Evolutionary conservation across 2,329 filamentous ascomycete species (phyloP).

Genomic region (Teratosphaeria zuluensis): DNA sequence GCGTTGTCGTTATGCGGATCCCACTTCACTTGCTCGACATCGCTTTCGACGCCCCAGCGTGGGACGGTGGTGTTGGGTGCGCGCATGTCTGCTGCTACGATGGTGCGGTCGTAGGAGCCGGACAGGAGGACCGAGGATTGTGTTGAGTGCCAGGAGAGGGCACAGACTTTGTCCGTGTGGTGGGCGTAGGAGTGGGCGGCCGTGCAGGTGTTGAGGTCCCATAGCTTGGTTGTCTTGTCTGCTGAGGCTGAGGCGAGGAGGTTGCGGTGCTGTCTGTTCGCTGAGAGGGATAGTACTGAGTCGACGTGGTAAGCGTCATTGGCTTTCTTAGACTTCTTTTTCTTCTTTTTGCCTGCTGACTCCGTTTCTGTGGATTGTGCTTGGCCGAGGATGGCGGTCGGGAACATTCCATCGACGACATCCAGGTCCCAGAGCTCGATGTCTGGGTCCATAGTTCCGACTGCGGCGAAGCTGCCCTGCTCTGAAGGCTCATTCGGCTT

Average conservation of each 20-base stretch:
- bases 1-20: constrained; percentile 85
- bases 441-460: constrained; percentile 95
- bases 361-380: constrained; percentile 35
- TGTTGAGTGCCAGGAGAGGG: constrained; percentile 80
- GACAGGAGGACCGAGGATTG: constrained; percentile 84
- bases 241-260: constrained; percentile 89
- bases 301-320: constrained; percentile 93
- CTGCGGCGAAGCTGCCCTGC: constrained; percentile 81
- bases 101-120: constrained; percentile 88
- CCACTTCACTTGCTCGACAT: constrained; percentile 89
- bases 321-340: constrained; percentile 78
- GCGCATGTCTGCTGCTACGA: constrained; percentile 93
- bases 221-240: constrained; percentile 94
- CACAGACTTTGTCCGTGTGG: constrained; percentile 97
- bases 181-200: constrained; percentile 93
- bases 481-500: constrained; percentile 68
- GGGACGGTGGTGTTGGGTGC: constrained; percentile 73
- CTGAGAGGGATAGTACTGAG: constrained; percentile 79
- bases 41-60: constrained; percentile 88
- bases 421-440: constrained; percentile 99
- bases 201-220: constrained; percentile 85
- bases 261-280: constrained; percentile 89
- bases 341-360: constrained; percentile 64
- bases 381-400: constrained; percentile 87
- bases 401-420: constrained; percentile 94